Conservation (phyloP, 2,329 filamentous ascomycete species). For the Colletotrichum siamense region DNA sequence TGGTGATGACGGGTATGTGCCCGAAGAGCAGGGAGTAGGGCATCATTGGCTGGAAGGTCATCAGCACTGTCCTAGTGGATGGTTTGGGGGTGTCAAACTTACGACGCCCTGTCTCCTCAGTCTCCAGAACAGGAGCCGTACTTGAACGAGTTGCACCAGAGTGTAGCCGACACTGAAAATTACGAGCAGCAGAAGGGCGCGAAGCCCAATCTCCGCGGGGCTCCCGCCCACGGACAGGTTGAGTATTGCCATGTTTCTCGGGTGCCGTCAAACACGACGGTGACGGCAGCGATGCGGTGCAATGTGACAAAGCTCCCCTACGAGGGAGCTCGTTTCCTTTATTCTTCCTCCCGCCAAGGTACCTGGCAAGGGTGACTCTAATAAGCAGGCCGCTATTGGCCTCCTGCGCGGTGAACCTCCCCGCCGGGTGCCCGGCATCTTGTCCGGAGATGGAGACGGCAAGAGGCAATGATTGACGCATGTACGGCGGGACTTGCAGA, state of each 20-base stretch:
- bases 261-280: neutral
- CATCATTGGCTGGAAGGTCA: conserved; percentile 2
- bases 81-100: neutral
- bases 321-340: neutral
- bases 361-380: neutral
- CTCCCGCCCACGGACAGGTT: neutral
- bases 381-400: neutral
- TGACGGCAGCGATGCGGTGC: neutral
- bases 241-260: neutral
- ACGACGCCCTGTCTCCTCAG: neutral
- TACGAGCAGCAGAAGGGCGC: neutral
- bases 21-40: conserved; percentile 13
- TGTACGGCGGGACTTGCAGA: neutral
- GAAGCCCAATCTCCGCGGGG: neutral
- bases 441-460: too few relatives aligned
- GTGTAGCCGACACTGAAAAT: neutral
- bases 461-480: neutral
- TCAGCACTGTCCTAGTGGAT: neutral
- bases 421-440: neutral
- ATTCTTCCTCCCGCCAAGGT: neutral
- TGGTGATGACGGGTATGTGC: neutral
- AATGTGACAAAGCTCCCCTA: too few relatives aligned
- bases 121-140: neutral
- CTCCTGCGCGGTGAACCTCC: neutral
- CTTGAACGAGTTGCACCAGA: neutral